Conservation (phyloP, 2,329 filamentous ascomycete genomes). For the Cylindrodendrum hubeiense region DNA sequence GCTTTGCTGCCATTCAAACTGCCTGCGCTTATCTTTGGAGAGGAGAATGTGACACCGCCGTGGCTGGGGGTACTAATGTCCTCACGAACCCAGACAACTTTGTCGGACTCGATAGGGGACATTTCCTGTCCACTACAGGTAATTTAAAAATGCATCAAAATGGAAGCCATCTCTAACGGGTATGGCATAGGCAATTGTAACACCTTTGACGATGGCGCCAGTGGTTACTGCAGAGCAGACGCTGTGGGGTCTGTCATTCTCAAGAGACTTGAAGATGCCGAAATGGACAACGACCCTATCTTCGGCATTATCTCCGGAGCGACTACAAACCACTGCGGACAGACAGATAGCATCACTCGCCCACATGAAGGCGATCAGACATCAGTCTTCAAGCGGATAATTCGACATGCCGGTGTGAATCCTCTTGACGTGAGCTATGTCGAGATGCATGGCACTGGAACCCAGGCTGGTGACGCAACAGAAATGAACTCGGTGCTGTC, state of each 20-base stretch:
- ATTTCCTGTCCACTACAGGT: constrained; percentile 68
- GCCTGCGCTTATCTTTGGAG: constrained; percentile 71
- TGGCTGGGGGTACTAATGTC: constrained; percentile 74
- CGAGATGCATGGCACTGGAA: constrained; percentile 92
- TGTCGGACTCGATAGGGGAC: constrained; percentile 72
- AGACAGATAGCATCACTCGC: constrained; percentile 83
- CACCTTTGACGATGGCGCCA: constrained; percentile 84
- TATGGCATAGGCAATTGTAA: constrained; percentile 54
- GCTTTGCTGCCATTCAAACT: constrained; percentile 74
- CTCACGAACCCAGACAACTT: constrained; percentile 76
- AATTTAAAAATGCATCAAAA: neutral
- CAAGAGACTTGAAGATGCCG: constrained; percentile 66
- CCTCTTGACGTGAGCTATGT: constrained; percentile 84
- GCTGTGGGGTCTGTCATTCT: constrained; percentile 80
- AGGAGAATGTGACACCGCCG: constrained; percentile 74
- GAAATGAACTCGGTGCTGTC: constrained; percentile 83
- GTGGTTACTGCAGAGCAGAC: constrained; percentile 87
- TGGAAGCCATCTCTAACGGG: neutral
- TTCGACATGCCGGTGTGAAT: constrained; percentile 80
- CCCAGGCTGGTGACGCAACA: constrained; percentile 84
- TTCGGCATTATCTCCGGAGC: constrained; percentile 38
- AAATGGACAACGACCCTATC: constrained; percentile 36
- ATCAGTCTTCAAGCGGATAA: constrained; percentile 75
- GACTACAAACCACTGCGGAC: constrained; percentile 38
- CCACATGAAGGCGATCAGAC: constrained; percentile 84